Evolutionary conservation across 2,329 filamentous ascomycete species (phyloP).

Genomic region (Chaetomiaceae sp.): DNA sequence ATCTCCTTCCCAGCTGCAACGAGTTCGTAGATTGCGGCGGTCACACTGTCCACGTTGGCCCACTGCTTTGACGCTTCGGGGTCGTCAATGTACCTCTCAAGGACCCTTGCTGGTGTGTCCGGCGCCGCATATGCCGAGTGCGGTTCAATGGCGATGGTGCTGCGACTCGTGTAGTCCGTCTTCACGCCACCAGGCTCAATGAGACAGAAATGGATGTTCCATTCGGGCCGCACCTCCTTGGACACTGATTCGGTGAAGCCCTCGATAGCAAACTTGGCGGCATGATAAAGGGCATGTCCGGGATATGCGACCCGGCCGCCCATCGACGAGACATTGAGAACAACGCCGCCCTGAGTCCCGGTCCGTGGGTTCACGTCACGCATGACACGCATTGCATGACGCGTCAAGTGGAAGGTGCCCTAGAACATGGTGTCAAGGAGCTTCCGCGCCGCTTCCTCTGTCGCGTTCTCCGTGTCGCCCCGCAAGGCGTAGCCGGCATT

Average conservation of each 20-base stretch:
- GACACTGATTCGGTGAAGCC: slow-evolving; percentile 44
- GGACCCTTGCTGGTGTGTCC: slow-evolving; percentile 31
- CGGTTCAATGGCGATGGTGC: slow-evolving; percentile 31
- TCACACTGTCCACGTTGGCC: slow-evolving; percentile 34
- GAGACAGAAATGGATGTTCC: slow-evolving; percentile 41
- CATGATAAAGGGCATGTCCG: slow-evolving; percentile 37
- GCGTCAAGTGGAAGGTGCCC: slow-evolving; percentile 2
- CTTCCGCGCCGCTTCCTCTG: neutral
- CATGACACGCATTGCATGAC: slow-evolving; percentile 5
- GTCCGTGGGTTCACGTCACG: slow-evolving; percentile 6
- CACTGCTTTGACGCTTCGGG: slow-evolving; percentile 28
- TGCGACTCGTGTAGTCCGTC: slow-evolving; percentile 24
- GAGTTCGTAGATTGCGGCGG: slow-evolving; percentile 34
- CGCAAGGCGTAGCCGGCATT: slow-evolving; percentile 4
- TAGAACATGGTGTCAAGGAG: slow-evolving; percentile 6
- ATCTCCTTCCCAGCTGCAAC: slow-evolving; percentile 33
- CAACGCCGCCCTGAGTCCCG: slow-evolving; percentile 42
- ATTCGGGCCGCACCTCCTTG: slow-evolving; percentile 40
- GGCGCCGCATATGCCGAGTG: slow-evolving; percentile 37
- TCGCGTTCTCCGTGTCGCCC: slow-evolving; percentile 6
- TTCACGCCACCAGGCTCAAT: slow-evolving; percentile 41
- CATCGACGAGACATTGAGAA: slow-evolving; percentile 53
- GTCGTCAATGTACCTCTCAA: slow-evolving; percentile 30
- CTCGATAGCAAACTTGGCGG: slow-evolving; percentile 43
- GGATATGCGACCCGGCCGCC: slow-evolving; percentile 39